Conservation (phyloP, 2,329 filamentous ascomycete species). For the Teratosphaeria epicoccoides region DNA sequence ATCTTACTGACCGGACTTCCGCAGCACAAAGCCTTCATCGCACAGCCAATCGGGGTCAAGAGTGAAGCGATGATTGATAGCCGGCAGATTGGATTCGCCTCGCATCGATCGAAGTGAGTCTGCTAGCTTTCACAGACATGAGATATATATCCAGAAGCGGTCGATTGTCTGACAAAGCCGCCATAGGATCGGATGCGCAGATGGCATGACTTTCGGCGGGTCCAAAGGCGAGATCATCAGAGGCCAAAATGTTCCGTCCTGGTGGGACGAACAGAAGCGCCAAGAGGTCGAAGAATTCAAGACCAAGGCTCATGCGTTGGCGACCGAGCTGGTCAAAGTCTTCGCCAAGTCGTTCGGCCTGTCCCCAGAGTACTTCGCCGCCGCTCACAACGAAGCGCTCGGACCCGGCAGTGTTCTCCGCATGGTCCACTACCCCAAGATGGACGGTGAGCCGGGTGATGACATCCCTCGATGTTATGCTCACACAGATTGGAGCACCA, state of each 20-base stretch:
- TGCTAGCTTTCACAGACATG: no score
- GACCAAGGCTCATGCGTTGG: constrained; percentile 12
- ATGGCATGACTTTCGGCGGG: background rate
- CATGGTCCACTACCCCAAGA: constrained; percentile 8
- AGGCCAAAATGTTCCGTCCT: constrained; percentile 5
- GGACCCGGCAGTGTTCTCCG: constrained; percentile 7
- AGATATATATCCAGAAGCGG: no score
- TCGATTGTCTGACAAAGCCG: constrained; percentile 11
- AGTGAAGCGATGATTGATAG: constrained; percentile 9
- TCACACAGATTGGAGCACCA: constrained; percentile 12
- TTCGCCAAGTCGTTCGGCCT: constrained; percentile 10
- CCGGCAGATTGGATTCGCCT: constrained; percentile 9
- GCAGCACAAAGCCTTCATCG: background rate
- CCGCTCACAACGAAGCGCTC: constrained; percentile 7
- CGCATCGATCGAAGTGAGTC: constrained; percentile 11
- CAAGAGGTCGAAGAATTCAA: constrained; percentile 14
- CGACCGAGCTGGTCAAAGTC: constrained; percentile 12
- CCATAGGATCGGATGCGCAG: background rate
- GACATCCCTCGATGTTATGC: constrained; percentile 11
- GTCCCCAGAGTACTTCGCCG: constrained; percentile 8
- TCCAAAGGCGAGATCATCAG: background rate
- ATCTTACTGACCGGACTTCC: background rate
- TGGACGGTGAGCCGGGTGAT: constrained; percentile 2
- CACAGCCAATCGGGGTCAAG: background rate
- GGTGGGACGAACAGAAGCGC: constrained; percentile 10